Percentiles rank a stretch among this genome's conserved stretches.
Conservation (phyloP, 805 yeast genomes). For the Yarrowia yakushimensis region DNA sequence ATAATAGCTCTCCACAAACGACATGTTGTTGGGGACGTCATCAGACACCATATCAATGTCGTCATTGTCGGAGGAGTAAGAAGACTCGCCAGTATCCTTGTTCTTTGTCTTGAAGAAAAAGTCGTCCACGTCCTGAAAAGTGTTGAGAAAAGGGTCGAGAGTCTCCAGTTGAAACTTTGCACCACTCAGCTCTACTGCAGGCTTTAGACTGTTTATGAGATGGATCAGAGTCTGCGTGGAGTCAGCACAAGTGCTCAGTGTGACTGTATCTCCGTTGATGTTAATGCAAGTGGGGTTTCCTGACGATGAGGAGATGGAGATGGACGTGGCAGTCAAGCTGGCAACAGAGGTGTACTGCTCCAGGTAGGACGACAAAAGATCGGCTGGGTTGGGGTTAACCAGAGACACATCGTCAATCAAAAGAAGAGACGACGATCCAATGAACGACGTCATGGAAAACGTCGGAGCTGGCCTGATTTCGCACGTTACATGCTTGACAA, state of each 20-base stretch:
- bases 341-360: conserved; percentile 21
- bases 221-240: conserved; percentile 71
- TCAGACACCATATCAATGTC: conserved; percentile 36
- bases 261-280: conserved; percentile 27
- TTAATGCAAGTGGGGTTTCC: background rate
- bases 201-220: conserved; percentile 65
- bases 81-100: conserved; percentile 33
- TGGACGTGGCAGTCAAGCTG: background rate
- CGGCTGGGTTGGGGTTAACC: background rate
- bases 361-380: background rate
- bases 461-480: background rate
- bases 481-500: conserved; percentile 4
- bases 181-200: conserved; percentile 56
- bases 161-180: conserved; percentile 40
- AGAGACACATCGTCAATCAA: conserved; percentile 3
- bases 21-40: conserved; percentile 33
- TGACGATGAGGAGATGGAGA: background rate
- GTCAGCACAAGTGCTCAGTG: conserved; percentile 62
- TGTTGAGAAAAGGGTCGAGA: conserved; percentile 38
- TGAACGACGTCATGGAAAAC: conserved; percentile 4
- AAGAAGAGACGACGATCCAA: background rate
- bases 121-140: conserved; percentile 43
- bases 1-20: conserved; percentile 38
- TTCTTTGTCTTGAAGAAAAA: conserved; percentile 34
- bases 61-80: conserved; percentile 45